Conservation (phyloP, 306 rosid species). For the Geum urbanum region DNA sequence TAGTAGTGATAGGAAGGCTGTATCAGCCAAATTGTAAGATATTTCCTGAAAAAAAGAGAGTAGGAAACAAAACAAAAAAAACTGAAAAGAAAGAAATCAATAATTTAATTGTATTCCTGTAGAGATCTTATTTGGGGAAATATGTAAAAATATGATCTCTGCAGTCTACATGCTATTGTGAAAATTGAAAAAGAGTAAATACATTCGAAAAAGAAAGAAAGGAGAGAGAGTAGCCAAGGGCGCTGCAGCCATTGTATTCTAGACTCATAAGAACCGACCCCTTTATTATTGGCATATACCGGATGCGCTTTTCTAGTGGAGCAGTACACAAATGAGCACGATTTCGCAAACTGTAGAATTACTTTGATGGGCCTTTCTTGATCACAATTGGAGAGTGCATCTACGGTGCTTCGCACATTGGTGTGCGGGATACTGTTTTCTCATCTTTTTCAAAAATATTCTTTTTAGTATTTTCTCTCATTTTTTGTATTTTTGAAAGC, state of each 20-base stretch:
- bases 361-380: too few relatives aligned
- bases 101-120: constrained; percentile 42
- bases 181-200: neutral
- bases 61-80: neutral
- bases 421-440: too few relatives aligned
- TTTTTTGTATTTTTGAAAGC: too few relatives aligned
- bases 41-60: constrained; percentile 27
- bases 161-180: constrained; percentile 29
- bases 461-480: too few relatives aligned
- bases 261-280: too few relatives aligned
- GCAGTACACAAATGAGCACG: too few relatives aligned
- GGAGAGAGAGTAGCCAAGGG: neutral
- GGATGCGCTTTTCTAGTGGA: too few relatives aligned
- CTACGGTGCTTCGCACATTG: too few relatives aligned
- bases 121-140: constrained; percentile 58
- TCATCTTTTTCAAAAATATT: too few relatives aligned
- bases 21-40: constrained; percentile 36
- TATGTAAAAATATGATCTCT: constrained; percentile 81
- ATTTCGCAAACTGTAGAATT: too few relatives aligned
- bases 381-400: too few relatives aligned
- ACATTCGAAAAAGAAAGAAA: neutral
- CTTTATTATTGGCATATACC: too few relatives aligned
- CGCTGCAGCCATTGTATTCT: neutral
- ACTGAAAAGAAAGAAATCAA: constrained; percentile 1
- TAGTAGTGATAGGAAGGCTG: constrained; percentile 19